Evolutionary conservation across 164 flowering plant genomes (phyloP), one percentile per base, ranked within the genome.

Genomic region (Magnolia kwangsiensis): DNA sequence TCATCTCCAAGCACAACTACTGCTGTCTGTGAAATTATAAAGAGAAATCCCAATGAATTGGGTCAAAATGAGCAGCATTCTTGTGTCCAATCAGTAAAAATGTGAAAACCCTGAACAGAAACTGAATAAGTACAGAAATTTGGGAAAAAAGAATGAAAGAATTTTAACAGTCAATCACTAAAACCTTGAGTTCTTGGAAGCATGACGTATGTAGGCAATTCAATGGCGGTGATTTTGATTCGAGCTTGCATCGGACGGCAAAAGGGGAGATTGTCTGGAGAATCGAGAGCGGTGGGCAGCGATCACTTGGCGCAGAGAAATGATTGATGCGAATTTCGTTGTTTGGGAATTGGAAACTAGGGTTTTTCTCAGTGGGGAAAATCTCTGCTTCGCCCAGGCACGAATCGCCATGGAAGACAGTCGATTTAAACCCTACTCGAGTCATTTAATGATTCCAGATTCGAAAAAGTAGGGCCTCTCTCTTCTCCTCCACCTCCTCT

Each of bases 291-390:
- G 99, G 98, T 50, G 78, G 88, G 75, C 97, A 92, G 14, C 99
- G 84, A 72, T 96, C 99, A 74, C 97, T 90, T 1, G 71, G 70
- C 0, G 83, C 82, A 6, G 99, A 88, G 37, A 92, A 71, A 79
- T 80, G 88, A 74, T 78, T 88, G 81, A 96, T 90, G 24, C 98
- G 92, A 67, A 96, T 90, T 87, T 94, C 97, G 83, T 89, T 89
- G 81, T 89, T 89, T 8, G 97, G 98, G 82, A 94, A 91, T 65
- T 85, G 92, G 76, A 92, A 89, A 76, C 76, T 80, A 75, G 80
- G 79, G 77, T 83, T 85, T 63, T 78, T 79, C 13, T 55, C 61
- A 1, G 84, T 84, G 3, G 89, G 92, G 67, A 87, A 70, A 51
- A 78, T 65, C 27, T 89, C 91, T 69, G 90, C 86, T 73, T 96